Evolutionary conservation across 192 early-diverging fungal genomes (phyloP).

Genomic region (Rhizophagus prolifer): DNA sequence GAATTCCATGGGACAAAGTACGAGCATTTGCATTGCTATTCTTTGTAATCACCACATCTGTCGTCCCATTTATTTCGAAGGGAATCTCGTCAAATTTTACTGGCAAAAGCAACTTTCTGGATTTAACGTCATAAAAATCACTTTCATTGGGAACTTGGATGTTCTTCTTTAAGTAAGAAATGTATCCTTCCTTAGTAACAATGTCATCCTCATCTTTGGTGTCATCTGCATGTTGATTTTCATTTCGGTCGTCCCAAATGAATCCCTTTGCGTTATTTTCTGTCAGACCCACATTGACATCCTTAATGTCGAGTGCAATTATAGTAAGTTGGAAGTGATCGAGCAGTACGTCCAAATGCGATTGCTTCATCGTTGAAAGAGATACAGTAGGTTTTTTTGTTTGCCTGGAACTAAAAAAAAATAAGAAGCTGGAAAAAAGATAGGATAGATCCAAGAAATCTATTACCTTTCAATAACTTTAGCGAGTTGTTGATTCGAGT

Average conservation of each 20-base stretch:
- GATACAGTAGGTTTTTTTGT: not conserved
- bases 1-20: slow-evolving; percentile 3
- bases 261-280: too few species aligned
- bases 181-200: not conserved
- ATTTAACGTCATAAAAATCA: not conserved
- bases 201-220: not conserved
- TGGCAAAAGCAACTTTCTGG: not conserved
- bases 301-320: not conserved
- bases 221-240: slow-evolving; percentile 7
- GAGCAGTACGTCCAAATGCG: not conserved
- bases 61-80: not conserved
- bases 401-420: not conserved
- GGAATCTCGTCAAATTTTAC: not conserved
- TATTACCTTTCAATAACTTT: too few species aligned
- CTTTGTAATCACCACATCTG: slow-evolving; percentile 1
- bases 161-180: not conserved
- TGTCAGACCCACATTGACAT: too few species aligned
- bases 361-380: not conserved
- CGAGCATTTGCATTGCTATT: not conserved
- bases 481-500: too few species aligned
- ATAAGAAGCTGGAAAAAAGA: not conserved
- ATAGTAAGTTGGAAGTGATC: not conserved
- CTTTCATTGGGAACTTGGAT: not conserved
- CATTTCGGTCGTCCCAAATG: not conserved
- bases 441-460: too few species aligned